Evolutionary conservation across 1,284 basidiomycete genomes (phyloP), one percentile per base, ranked within the genome.

Genomic region (Moesziomyces antarcticus): DNA sequence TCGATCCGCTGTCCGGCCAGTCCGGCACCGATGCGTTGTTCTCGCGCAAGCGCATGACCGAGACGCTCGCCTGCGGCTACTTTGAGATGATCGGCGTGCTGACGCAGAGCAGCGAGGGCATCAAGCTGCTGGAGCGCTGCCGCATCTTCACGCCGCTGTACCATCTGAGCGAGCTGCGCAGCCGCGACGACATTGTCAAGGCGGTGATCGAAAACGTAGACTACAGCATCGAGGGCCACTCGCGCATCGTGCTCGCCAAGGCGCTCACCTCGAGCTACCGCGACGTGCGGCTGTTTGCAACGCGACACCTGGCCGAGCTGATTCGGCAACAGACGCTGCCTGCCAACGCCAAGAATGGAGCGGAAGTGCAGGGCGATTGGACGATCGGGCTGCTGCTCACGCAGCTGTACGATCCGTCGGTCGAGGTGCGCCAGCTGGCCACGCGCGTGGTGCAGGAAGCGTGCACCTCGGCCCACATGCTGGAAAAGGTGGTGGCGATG

Each of bases 61-160:
- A 91, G 40, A 96, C 94, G 0, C 85, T 99, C 66, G 92, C 93
- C 0, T 91, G 89, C 76, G 96, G 95, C 0, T 99, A 99, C 84
- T 90, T 99, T 71, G 94, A 97, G 81, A 94, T 99, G 91, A 88
- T 99, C 2, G 95, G 95, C 3, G 91, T 90, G 1, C 86, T 99
- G 44, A 96, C 93, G 85, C 93, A 91, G 79, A 89, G 91, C 66
- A 88, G 90, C 30, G 93, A 97, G 54, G 97, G 97, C 14, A 89
- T 96, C 25, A 91, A 93, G 48, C 85, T 99, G 20, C 86, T 99
- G 83, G 93, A 96, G 84, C 92, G 92, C 79, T 92, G 92, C 85
- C 93, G 92, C 79, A 89, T 97, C 42, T 99, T 97, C 84, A 97
- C 95, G 0, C 91, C 92, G 0, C 93, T 99, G 82, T 97, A 99